Conservation (phyloP, 805 yeast species). For the Wickerhamiella azymoides region DNA sequence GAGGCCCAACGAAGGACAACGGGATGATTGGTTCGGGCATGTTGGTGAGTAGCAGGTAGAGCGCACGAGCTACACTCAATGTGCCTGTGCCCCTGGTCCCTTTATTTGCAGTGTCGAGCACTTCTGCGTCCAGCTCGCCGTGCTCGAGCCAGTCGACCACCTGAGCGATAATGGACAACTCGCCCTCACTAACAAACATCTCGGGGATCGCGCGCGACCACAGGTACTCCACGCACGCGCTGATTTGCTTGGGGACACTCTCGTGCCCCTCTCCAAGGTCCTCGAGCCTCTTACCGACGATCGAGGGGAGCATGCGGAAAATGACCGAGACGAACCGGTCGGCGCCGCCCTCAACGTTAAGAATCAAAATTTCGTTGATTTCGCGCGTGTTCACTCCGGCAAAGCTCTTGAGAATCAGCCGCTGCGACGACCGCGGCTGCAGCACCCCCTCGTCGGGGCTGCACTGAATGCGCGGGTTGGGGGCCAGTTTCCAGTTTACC, state of each 20-base stretch:
- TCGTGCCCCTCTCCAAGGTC: slow-evolving; percentile 11
- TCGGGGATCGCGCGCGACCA: slow-evolving; percentile 18
- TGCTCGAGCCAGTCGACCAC: slow-evolving; percentile 26
- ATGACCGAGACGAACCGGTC: slow-evolving; percentile 14
- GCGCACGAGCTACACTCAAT: slow-evolving; percentile 28
- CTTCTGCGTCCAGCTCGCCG: slow-evolving; percentile 23
- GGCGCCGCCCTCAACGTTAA: slow-evolving; percentile 8
- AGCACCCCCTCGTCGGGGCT: slow-evolving; percentile 8
- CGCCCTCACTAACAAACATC: slow-evolving; percentile 19
- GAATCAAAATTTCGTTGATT: slow-evolving; percentile 8
- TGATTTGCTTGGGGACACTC: slow-evolving; percentile 24
- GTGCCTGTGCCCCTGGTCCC: slow-evolving; percentile 27
- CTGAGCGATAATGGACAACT: slow-evolving; percentile 15
- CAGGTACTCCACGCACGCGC: slow-evolving; percentile 26
- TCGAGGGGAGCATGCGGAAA: slow-evolving; percentile 21
- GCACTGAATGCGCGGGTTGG: neutral
- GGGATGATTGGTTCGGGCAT: slow-evolving; percentile 14
- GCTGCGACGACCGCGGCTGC: neutral
- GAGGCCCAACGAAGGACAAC: neutral
- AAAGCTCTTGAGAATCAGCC: slow-evolving; percentile 6
- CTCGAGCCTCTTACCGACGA: slow-evolving; percentile 24
- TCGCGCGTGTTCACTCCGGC: neutral
- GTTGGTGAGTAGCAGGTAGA: slow-evolving; percentile 12
- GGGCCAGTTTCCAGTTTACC: slow-evolving; percentile 6
- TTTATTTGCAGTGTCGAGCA: slow-evolving; percentile 20